phyloP scores from a whole-genome alignment of 2,329 filamentous ascomycete species.

The Aureobasidium sp. region DNA sequence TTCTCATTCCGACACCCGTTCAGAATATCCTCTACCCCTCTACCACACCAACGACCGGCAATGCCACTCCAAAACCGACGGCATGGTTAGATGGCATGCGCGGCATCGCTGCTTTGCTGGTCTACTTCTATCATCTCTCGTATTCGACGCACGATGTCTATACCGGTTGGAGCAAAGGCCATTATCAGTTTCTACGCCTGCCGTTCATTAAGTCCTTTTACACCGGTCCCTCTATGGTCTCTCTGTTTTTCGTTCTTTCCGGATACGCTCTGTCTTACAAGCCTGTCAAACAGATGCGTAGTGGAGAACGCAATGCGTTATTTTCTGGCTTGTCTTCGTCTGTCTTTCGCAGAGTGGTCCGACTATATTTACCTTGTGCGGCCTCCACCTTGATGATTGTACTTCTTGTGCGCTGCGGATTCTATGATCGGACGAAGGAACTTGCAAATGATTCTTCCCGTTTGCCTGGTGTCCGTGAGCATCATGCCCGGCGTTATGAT shows the following conservation, averaged over 20 bases:
- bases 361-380: constrained; percentile 17
- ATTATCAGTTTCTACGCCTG: constrained; percentile 32
- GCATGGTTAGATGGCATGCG: constrained; percentile 19
- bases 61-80: not conserved
- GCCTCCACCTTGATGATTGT: constrained; percentile 17
- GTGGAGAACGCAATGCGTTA: constrained; percentile 22
- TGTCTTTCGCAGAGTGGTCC: constrained; percentile 16
- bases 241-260: constrained; percentile 54
- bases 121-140: constrained; percentile 17
- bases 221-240: constrained; percentile 47
- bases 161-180: constrained; percentile 11
- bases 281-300: constrained; percentile 16
- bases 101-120: constrained; percentile 17
- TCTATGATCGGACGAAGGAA: constrained; percentile 13
- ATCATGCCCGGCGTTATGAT: constrained; percentile 7
- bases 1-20: not conserved
- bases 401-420: not conserved
- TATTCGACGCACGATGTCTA: constrained; percentile 5
- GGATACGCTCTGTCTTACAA: constrained; percentile 50
- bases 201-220: constrained; percentile 47
- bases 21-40: not conserved
- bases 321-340: constrained; percentile 16
- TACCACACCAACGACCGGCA: not conserved
- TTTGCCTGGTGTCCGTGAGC: constrained; percentile 10
- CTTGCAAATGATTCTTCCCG: constrained; percentile 12